These are phyloP conservation scores for Hypoxylon crocopeplum DNA, from an alignment of 495 filamentous ascomycete genomes.

Conservation along the genomic window DNA sequence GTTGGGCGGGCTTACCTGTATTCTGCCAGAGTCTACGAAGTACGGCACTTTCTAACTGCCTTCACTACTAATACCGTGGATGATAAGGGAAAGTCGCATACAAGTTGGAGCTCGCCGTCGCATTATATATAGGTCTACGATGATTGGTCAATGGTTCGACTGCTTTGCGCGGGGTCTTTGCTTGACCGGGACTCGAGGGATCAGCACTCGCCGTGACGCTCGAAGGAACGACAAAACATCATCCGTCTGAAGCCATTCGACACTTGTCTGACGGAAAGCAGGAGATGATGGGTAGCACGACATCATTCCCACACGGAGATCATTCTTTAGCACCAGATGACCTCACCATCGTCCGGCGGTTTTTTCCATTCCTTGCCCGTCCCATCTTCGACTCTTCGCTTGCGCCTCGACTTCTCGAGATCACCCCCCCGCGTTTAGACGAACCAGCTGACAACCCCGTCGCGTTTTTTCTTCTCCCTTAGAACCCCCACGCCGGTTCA, in stretches of 20 bases:
- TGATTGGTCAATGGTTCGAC: constrained; percentile 37
- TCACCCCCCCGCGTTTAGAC: constrained; percentile 20
- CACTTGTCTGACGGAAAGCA: constrained; percentile 26
- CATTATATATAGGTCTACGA: constrained; percentile 22
- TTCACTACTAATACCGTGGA: constrained; percentile 14
- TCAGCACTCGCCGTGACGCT: constrained; percentile 23
- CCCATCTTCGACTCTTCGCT: constrained; percentile 5
- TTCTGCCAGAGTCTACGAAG: too few relatives aligned
- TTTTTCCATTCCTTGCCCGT: constrained; percentile 18
- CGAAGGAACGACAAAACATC: constrained; percentile 29
- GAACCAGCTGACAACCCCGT: constrained; percentile 36
- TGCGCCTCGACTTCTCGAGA: constrained; percentile 1
- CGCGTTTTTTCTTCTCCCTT: constrained; percentile 12
- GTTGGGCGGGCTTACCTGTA: too few relatives aligned
- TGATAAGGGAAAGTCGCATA: constrained; percentile 35
- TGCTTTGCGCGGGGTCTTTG: constrained; percentile 28
- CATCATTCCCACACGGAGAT: constrained; percentile 23
- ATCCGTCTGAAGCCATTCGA: constrained; percentile 23
- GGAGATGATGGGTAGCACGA: constrained; percentile 26
- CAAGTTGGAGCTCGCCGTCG: constrained; percentile 28
- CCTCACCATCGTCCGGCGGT: constrained; percentile 32
- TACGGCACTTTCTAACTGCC: background rate
- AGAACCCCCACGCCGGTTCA: constrained; percentile 37
- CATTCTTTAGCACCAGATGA: constrained; percentile 26
- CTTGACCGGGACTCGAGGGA: too few relatives aligned